Base-by-base conservation (phyloP, 305 asterid species). In the Plantago lanceolata region DNA sequence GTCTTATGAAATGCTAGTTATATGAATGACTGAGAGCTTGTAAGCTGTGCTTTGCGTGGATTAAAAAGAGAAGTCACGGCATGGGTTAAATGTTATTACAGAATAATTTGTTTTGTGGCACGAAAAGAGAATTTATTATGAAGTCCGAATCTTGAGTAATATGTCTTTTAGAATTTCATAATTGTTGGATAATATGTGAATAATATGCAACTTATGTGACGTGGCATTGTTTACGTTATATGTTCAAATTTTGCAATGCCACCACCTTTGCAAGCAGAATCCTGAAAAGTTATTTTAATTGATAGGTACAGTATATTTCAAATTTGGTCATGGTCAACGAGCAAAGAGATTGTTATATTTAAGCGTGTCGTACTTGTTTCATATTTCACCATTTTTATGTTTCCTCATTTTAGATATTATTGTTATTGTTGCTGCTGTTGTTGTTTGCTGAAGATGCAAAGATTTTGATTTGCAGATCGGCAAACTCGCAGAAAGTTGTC, bases 401-500 rank as follows among this genome's bases (percentile, higher is more conserved):
- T 59, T 64, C 48, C 19, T 57, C 56, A 35, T 64, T 26, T 51
- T 62, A 19, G 11, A 21, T 51, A 17, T 58, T 64, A 17, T 24
- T 60, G 28, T 50, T 18, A 24, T 19, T 61, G 51, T 54, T 13
- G 59, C 15, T 45, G 18, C 52, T 16, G 8, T 16, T 61, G 37
- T 5, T 16, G 33, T 57, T 44, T 63, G 31, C 71, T 78, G 63
- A 78, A 54, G 65, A 68, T 69, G 59, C 52, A 58, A 60, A 24
- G 44, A 20, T 49, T 37, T 55, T 71, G 64, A 69, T 68, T 55
- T 73, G 78, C 95, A 85, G 96, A 81, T 69, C 79, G 28, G 76
- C 29, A 65, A 66, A 71, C 49, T 68, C 77, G 63, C 82, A 83
- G 55, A 83, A 82, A 76, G 89, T 93, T 47, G 90, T 93, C 54